Base-by-base conservation (phyloP, 225 moss, liverwort and hornwort species). In the Bryoerythrophyllum caledonicum region DNA sequence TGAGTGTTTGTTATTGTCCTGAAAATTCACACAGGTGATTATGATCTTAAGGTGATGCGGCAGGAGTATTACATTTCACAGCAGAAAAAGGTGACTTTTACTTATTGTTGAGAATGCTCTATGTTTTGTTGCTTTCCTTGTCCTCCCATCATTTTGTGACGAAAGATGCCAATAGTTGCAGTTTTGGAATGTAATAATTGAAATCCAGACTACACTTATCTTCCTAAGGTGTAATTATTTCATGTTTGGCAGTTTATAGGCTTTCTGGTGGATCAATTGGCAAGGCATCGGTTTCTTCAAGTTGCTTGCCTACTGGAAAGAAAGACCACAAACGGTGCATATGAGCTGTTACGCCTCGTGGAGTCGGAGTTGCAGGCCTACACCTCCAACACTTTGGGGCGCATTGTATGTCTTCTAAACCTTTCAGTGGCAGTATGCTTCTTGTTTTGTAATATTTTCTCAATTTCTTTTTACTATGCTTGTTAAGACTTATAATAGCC, bases 11-110 rank as follows among this genome's bases (percentile, higher is more conserved):
- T 27, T 63, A 10, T 53, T 67, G 46, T 65, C n/a, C 48, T 81
- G 48, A 81, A 61, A 54, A 56, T 26, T n/a, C n/a, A n/a, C 70
- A 17, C 74, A 93, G 91, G 92, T 76, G 97, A 99, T 82, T 99
- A 99, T 57, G 97, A 99, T 64, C 79, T 99, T 72, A 99, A 99
- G 73, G 97, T 99, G 23, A 95, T 94, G 94, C 89, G 94, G 70
- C 97, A 95, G 76, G 97, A 95, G 79, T 91, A 93, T 66, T 99
- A 99, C 72, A 93, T 99, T 71, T 82, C 95, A 25, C 97, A 97
- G 77, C 97, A 99, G 78, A 93, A 93, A 64, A 99, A 93, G 91
- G 95, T 92, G 44, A 51, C 7, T 25, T 43, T 9, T 26, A 11
- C 8, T 67, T 68, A 10, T 35, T 58, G 71, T 19, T 11, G 52